These are phyloP conservation scores for Sugiyamaella mastotermitis DNA, from an alignment of 805 yeast genomes.

Conservation along the genomic window DNA sequence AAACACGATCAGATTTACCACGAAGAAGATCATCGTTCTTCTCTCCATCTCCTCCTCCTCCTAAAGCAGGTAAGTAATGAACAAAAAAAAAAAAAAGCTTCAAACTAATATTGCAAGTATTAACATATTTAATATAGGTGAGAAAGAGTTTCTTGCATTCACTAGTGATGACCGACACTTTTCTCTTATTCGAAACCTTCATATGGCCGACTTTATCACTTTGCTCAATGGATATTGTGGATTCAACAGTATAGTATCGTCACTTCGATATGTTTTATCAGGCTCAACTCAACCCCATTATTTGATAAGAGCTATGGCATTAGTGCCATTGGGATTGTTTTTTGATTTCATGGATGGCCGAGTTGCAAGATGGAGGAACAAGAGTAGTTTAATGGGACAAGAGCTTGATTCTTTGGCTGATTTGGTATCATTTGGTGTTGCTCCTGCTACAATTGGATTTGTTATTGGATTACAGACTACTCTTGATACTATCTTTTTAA, in stretches of 20 bases:
- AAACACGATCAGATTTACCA: constrained; percentile 3
- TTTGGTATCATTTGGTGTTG: constrained; percentile 88
- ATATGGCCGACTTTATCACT: constrained; percentile 94
- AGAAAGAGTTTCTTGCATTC: constrained; percentile 60
- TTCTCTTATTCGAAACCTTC: constrained; percentile 66
- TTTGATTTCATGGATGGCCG: constrained; percentile 97
- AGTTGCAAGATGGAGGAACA: constrained; percentile 90
- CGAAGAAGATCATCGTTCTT: constrained; percentile 31
- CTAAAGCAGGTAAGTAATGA: constrained; percentile 15
- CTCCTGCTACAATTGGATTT: constrained; percentile 91
- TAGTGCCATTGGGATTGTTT: constrained; percentile 84
- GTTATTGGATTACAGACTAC: constrained; percentile 85
- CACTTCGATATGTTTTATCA: constrained; percentile 73
- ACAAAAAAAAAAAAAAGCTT: too few species aligned
- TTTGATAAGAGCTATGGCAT: constrained; percentile 80
- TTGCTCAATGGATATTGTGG: constrained; percentile 92
- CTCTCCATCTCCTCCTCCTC: constrained; percentile 32
- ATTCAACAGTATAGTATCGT: constrained; percentile 81
- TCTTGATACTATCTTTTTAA: constrained; percentile 65
- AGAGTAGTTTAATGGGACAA: constrained; percentile 91
- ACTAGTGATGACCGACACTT: constrained; percentile 81
- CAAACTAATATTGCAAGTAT: too few species aligned
- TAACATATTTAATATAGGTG: constrained; percentile 13
- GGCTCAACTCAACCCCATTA: constrained; percentile 49
- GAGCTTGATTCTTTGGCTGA: constrained; percentile 97